Conservation (phyloP, 1,284 basidiomycete genomes). For the Cutaneotrichosporon sp. region DNA sequence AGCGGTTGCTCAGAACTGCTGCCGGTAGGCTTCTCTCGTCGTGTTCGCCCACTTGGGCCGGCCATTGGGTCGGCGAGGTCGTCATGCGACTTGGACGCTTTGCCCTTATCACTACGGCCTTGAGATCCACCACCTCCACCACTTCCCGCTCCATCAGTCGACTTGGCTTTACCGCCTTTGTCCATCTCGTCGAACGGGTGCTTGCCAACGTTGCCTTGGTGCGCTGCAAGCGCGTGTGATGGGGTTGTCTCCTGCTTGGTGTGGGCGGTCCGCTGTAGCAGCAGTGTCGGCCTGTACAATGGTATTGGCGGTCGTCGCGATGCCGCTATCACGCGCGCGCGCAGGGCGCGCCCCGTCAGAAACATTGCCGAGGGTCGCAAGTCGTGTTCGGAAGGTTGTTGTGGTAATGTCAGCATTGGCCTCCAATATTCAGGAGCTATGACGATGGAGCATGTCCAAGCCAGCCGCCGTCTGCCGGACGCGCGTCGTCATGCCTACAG, state of each 20-base stretch:
- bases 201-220: background rate
- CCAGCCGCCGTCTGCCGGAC: too few species aligned
- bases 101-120: background rate
- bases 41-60: conserved; percentile 6
- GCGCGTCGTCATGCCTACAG: too few species aligned
- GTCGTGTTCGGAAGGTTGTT: background rate
- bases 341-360: background rate
- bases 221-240: background rate
- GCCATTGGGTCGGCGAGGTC: conserved; percentile 5
- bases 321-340: too few species aligned
- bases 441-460: too few species aligned
- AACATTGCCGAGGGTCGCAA: background rate
- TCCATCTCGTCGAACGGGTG: background rate
- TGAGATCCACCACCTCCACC: background rate
- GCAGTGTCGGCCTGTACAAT: too few species aligned
- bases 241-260: too few species aligned
- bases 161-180: background rate
- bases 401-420: too few species aligned
- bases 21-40: background rate
- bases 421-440: too few species aligned
- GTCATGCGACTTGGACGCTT: background rate
- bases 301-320: too few species aligned
- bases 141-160: background rate
- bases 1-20: too few species aligned
- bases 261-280: too few species aligned